Conservation (phyloP, 2,329 filamentous ascomycete genomes). For the Delphinella strobiligena region DNA sequence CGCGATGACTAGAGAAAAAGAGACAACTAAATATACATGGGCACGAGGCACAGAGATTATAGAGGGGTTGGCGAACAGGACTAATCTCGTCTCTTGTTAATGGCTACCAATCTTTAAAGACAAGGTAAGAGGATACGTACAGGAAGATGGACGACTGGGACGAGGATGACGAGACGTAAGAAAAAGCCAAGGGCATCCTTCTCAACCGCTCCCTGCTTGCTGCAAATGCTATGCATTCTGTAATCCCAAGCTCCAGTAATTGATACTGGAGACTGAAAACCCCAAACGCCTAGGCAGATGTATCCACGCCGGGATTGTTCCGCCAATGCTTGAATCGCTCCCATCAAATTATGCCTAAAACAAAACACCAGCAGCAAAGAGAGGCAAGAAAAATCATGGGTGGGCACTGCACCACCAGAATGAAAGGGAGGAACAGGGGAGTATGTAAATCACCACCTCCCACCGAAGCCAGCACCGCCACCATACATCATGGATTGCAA, state of each 20-base stretch:
- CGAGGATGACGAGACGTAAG: conserved; percentile 9
- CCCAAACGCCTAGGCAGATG: conserved; percentile 8
- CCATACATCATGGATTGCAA: conserved; percentile 81
- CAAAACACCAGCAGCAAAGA: conserved; percentile 8
- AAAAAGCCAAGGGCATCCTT: conserved; percentile 1
- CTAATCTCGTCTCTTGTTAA: conserved; percentile 9
- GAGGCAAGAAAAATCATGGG: neutral
- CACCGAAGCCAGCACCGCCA: conserved; percentile 27
- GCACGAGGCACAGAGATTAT: neutral
- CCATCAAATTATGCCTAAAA: conserved; percentile 5
- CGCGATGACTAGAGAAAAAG: neutral
- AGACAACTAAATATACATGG: conserved; percentile 6
- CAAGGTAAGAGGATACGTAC: conserved; percentile 12
- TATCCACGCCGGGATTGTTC: neutral
- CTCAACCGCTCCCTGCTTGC: conserved; percentile 1
- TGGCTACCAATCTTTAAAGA: conserved; percentile 12
- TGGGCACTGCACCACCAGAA: conserved; percentile 1
- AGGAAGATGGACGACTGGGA: conserved; percentile 7
- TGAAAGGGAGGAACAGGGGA: neutral
- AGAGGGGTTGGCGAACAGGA: neutral
- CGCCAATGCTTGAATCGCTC: conserved; percentile 10
- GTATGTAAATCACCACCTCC: conserved; percentile 37
- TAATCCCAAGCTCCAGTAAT: conserved; percentile 1
- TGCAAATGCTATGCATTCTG: conserved; percentile 6
- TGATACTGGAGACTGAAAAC: conserved; percentile 4